Evolutionary conservation across 2,329 filamentous ascomycete genomes (phyloP).

Genomic region (Xylaria polymorpha): DNA sequence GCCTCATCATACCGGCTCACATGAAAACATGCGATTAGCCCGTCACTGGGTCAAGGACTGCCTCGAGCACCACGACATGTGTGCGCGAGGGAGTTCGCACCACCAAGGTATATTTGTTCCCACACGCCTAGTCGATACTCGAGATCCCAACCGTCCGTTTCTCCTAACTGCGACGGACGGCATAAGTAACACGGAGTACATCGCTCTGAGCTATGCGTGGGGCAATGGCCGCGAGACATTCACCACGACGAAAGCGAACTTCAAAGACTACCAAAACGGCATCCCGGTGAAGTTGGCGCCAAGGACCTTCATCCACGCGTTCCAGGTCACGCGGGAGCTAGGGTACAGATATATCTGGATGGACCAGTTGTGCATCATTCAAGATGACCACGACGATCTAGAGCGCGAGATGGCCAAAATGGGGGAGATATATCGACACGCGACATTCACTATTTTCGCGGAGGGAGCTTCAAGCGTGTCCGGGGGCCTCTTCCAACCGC

Average conservation of each 20-base stretch:
- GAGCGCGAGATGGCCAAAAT: conserved; percentile 31
- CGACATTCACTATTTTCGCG: conserved; percentile 35
- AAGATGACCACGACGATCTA: conserved; percentile 39
- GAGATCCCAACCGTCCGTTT: conserved; percentile 25
- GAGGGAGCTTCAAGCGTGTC: conserved; percentile 31
- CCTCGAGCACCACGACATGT: conserved; percentile 29
- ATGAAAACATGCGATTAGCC: conserved; percentile 26
- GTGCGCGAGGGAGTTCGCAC: conserved; percentile 19
- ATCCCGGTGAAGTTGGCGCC: conserved; percentile 19
- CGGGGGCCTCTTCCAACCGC: conserved; percentile 37
- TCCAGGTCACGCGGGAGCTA: conserved; percentile 29
- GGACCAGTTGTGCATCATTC: conserved; percentile 43
- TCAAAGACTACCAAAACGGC: conserved; percentile 7
- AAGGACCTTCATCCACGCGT: conserved; percentile 8
- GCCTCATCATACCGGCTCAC: conserved; percentile 27
- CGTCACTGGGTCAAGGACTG: conserved; percentile 32
- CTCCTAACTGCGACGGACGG: background rate
- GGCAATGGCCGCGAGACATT: conserved; percentile 17
- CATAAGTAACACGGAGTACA: background rate
- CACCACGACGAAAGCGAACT: conserved; percentile 13
- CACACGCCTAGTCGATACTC: conserved; percentile 29
- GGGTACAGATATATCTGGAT: conserved; percentile 43
- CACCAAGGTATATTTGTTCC: conserved; percentile 13
- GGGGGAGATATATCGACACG: conserved; percentile 38
- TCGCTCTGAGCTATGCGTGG: conserved; percentile 37